A percentile compares a stretch with the other conserved stretches of the same genome.
Evolutionary conservation across 1,284 basidiomycete species (phyloP).

Genomic region (Vanrija sp.): DNA sequence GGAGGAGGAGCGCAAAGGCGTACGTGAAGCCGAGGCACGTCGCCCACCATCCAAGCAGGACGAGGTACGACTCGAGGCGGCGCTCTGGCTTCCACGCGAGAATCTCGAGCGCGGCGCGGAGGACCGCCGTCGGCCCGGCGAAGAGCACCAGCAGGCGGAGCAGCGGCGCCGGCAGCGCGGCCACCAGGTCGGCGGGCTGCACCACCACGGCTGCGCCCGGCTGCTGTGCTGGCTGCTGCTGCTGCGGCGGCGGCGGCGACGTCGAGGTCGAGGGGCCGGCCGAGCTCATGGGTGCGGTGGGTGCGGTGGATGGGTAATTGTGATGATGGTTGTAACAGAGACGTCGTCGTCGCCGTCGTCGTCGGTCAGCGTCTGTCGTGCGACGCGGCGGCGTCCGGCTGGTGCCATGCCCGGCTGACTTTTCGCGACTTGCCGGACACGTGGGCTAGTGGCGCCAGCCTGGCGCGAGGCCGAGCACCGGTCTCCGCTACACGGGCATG

Average conservation of each 20-base stretch:
- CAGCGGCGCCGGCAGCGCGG: conserved; percentile 44
- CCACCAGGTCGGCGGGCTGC: conserved; percentile 32
- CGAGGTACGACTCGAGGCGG: conserved; percentile 65
- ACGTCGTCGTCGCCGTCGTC: too few relatives aligned
- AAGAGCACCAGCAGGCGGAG: conserved; percentile 48
- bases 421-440: too few relatives aligned
- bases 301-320: background rate
- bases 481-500: too few relatives aligned
- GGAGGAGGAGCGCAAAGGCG: conserved; percentile 54
- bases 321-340: too few relatives aligned
- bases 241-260: background rate
- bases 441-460: too few relatives aligned
- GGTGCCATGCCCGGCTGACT: too few relatives aligned
- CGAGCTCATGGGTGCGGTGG: background rate
- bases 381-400: too few relatives aligned
- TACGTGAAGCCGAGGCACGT: conserved; percentile 62
- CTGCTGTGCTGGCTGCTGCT: too few relatives aligned
- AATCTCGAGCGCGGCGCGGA: conserved; percentile 57
- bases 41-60: conserved; percentile 69
- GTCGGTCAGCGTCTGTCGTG: too few relatives aligned
- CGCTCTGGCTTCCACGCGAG: conserved; percentile 59
- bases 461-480: too few relatives aligned
- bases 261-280: background rate
- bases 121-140: conserved; percentile 55
- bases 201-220: conserved; percentile 2